These are phyloP conservation scores for Trapa incisa DNA, from an alignment of 345 rosid genomes.

Conservation along the genomic window DNA sequence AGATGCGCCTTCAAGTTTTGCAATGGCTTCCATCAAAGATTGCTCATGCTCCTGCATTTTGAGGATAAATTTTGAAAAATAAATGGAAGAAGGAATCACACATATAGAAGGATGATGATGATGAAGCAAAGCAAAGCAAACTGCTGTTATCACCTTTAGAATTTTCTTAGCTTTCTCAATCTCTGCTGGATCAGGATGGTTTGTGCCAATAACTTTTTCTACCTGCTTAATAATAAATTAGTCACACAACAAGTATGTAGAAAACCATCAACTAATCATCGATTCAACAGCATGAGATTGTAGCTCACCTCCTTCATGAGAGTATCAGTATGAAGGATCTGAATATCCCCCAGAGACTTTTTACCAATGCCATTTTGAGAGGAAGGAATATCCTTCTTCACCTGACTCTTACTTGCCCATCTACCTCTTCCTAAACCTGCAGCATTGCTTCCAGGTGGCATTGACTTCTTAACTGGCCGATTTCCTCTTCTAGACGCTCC, in stretches of 20 bases:
- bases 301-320: slow-evolving; percentile 72
- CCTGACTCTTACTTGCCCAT: slow-evolving; percentile 44
- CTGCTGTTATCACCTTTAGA: slow-evolving; percentile 44
- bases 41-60: slow-evolving; percentile 69
- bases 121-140: slow-evolving; percentile 3
- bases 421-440: slow-evolving; percentile 73
- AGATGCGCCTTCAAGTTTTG: slow-evolving; percentile 81
- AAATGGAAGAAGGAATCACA: not conserved
- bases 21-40: slow-evolving; percentile 81
- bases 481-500: slow-evolving; percentile 66
- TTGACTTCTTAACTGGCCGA: slow-evolving; percentile 54
- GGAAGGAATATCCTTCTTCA: slow-evolving; percentile 47
- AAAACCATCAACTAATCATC: not conserved
- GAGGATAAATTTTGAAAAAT: not conserved
- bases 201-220: slow-evolving; percentile 68
- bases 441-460: slow-evolving; percentile 56
- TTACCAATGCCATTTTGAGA: slow-evolving; percentile 66
- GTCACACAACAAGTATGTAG: slow-evolving; percentile 3
- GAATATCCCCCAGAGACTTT: slow-evolving; percentile 75
- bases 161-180: slow-evolving; percentile 89
- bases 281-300: not conserved
- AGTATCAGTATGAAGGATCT: slow-evolving; percentile 88
- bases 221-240: slow-evolving; percentile 38
- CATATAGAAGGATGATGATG: not conserved
- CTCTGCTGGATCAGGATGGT: slow-evolving; percentile 64